Percentiles rank a stretch among this genome's conserved stretches.
Evolutionary conservation across 306 rosid genomes (phyloP).

Genomic region (Hippophae tibetana): DNA sequence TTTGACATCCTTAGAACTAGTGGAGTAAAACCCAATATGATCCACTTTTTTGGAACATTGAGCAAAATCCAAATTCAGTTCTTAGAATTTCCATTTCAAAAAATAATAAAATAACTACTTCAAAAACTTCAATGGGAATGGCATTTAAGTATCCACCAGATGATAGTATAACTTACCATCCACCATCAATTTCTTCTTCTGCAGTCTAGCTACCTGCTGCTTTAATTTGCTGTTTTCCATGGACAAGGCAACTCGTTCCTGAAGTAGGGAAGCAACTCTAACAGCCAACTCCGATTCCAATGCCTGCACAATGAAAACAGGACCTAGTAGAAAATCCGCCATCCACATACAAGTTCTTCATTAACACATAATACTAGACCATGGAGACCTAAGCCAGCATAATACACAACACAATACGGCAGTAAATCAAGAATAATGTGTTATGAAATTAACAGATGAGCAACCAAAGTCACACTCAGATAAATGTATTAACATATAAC

Average conservation of each 20-base stretch:
- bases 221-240: conserved; percentile 33
- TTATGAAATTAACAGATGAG: no score
- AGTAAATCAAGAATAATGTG: background rate
- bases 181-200: conserved; percentile 23
- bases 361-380: background rate
- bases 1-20: background rate
- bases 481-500: no score
- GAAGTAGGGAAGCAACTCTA: conserved; percentile 32
- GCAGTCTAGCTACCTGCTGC: conserved; percentile 34
- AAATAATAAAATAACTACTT: background rate
- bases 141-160: background rate
- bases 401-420: background rate
- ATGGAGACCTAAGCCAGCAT: background rate
- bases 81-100: background rate
- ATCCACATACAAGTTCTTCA: conserved; percentile 4
- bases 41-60: background rate
- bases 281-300: conserved; percentile 30
- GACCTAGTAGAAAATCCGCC: background rate
- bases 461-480: no score
- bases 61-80: background rate
- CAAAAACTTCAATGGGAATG: background rate
- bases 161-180: conserved; percentile 23
- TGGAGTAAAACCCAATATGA: background rate
- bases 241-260: conserved; percentile 33
- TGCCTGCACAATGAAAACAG: conserved; percentile 21